A percentile compares a stretch with the other conserved stretches of the same genome.
Conservation (phyloP, 208 protist genomes). For the Wallacemonas sp. region DNA sequence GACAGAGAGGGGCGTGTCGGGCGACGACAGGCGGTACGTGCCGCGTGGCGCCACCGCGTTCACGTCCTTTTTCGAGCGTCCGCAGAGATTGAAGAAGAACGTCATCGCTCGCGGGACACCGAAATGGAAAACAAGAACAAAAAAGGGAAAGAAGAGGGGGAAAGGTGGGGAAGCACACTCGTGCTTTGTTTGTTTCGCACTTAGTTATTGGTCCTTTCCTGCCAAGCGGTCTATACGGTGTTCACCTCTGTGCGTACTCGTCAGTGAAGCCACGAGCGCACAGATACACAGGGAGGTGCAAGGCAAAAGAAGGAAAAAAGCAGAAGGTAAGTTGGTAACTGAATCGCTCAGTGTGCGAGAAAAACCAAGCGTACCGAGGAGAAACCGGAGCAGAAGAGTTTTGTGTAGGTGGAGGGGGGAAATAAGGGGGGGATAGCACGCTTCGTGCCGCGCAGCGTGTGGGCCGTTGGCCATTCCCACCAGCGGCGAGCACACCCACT, state of each 20-base stretch:
- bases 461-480: too few relatives aligned
- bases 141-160: not conserved
- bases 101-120: not conserved
- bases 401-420: not conserved
- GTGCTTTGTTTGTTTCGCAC: too few relatives aligned
- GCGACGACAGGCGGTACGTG: not conserved
- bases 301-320: slow-evolving; percentile 8
- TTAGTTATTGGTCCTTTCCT: not conserved
- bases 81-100: not conserved
- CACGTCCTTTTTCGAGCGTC: not conserved
- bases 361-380: too few relatives aligned
- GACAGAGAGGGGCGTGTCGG: too few relatives aligned
- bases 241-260: too few relatives aligned
- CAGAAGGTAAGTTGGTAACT: not conserved
- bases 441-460: too few relatives aligned
- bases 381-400: not conserved
- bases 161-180: not conserved
- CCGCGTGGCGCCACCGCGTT: not conserved
- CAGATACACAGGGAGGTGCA: too few relatives aligned
- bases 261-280: too few relatives aligned
- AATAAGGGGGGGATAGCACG: too few relatives aligned
- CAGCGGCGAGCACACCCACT: too few relatives aligned
- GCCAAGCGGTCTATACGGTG: too few relatives aligned
- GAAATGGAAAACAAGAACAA: not conserved
- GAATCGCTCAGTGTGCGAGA: too few relatives aligned